phyloP scores from a whole-genome alignment of 345 rosid species.

The Melaleuca quinquenervia region DNA sequence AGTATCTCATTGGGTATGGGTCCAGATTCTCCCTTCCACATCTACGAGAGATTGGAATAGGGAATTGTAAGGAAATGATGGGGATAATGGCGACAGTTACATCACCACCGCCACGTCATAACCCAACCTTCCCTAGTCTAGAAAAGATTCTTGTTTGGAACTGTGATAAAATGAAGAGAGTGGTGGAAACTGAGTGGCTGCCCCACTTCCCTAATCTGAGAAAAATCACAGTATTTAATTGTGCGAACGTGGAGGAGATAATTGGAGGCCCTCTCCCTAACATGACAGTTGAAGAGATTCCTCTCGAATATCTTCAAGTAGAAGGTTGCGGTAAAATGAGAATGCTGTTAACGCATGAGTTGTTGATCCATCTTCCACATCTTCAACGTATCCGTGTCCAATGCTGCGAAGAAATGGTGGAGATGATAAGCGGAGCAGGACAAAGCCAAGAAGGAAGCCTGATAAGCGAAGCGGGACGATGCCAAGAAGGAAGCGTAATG shows the following conservation, averaged over 20 bases:
- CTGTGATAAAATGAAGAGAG: neutral
- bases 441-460: neutral
- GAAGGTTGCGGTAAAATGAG: rapidly evolving
- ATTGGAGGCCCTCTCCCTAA: neutral
- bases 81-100: neutral
- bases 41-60: rapidly evolving
- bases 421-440: neutral
- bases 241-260: conserved; percentile 9
- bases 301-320: neutral
- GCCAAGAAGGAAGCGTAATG: neutral
- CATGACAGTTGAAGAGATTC: neutral
- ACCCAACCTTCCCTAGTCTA: neutral
- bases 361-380: neutral
- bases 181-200: neutral
- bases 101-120: neutral
- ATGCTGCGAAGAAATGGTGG: rapidly evolving
- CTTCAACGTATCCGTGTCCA: rapidly evolving
- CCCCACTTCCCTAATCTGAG: neutral
- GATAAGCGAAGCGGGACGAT: neutral
- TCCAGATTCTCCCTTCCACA: neutral
- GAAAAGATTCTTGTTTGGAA: rapidly evolving
- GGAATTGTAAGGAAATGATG: rapidly evolving
- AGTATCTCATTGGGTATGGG: neutral
- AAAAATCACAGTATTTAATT: rapidly evolving
- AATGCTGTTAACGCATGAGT: neutral